Evolutionary conservation across 768 basidiomycete species (phyloP), one percentile per base, ranked within the genome.

Genomic region (Leccinum aurantiacum): DNA sequence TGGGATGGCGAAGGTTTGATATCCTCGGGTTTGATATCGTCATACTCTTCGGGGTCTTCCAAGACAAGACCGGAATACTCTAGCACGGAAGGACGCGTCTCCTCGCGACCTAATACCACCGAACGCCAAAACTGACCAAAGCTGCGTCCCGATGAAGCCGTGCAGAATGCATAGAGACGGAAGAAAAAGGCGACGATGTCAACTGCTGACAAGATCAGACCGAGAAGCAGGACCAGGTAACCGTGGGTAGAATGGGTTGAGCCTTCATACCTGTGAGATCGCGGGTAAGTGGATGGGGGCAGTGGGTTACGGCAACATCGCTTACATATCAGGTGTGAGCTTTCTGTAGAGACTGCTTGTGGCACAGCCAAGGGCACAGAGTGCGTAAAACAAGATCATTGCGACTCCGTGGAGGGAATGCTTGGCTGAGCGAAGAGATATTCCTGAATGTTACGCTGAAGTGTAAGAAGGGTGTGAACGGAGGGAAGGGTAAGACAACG

Each of bases 301-400:
- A 19, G 65, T 14, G 59, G 14, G 60, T 65, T 54, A 57, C 54
- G 66, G 60, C 66, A 76, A 5, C 11, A 63, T 57, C 7, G 48
- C 88, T 68, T 74, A 95, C 89, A 94, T 86, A 73, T 95, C 81
- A 3, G 92, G 91, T 0, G 92, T 93, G 54, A 88, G 72, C 63
- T 91, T 91, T 48, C 79, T 79, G 74, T 98, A 97, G 24, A 91
- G 70, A 2, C 80, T 79, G 65, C 88, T 88, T 22, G 87, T 75
- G 14, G 84, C 78, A 70, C 88, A 84, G 5, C 91, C 92, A 44
- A 95, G 70, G 1, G 78, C 72, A 55, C 80, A 76, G 22, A 90
- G 77, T 13, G 65, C 74, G 69, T 89, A 88, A 75, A 94, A 95
- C 0, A 77, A 75, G 29, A 83, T 53, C n/a, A 87, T 80, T 7